Evolutionary conservation across 1,284 basidiomycete species (phyloP).

Genomic region (Cutaneotrichosporon dermatis): DNA sequence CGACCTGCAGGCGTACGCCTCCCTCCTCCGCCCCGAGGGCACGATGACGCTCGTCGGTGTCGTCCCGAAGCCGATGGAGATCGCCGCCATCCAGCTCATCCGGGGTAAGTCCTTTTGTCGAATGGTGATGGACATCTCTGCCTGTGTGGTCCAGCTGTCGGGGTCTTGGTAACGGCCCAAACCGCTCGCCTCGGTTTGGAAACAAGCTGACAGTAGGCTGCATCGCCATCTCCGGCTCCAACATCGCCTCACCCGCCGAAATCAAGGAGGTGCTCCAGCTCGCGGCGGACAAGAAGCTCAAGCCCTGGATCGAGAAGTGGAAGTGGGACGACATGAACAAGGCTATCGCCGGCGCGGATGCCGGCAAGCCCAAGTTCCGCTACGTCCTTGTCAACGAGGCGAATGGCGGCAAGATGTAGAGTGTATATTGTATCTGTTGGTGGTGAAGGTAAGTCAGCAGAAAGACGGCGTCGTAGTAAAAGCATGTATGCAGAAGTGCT

Average conservation of each 20-base stretch:
- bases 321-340: constrained; percentile 50
- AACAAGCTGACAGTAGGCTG: not conserved
- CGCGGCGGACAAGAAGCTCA: constrained; percentile 32
- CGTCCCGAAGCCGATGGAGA: constrained; percentile 29
- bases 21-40: constrained; percentile 45
- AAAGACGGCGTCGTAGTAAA: no score
- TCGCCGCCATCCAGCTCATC: constrained; percentile 26
- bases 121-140: no score
- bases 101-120: not conserved
- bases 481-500: no score
- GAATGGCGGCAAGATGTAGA: constrained; percentile 27
- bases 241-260: constrained; percentile 46
- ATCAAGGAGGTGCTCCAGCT: constrained; percentile 46
- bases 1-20: constrained; percentile 41
- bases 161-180: not conserved
- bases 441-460: no score
- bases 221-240: constrained; percentile 21
- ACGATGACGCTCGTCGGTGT: constrained; percentile 46
- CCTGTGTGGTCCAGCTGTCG: no score
- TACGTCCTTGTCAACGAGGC: constrained; percentile 46
- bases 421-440: no score
- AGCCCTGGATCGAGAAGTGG: constrained; percentile 33
- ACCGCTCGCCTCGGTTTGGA: no score
- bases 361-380: constrained; percentile 49
- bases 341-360: constrained; percentile 47